Base-by-base conservation (phyloP, 2,329 filamentous ascomycete species). In the Ascochyta fabae region DNA sequence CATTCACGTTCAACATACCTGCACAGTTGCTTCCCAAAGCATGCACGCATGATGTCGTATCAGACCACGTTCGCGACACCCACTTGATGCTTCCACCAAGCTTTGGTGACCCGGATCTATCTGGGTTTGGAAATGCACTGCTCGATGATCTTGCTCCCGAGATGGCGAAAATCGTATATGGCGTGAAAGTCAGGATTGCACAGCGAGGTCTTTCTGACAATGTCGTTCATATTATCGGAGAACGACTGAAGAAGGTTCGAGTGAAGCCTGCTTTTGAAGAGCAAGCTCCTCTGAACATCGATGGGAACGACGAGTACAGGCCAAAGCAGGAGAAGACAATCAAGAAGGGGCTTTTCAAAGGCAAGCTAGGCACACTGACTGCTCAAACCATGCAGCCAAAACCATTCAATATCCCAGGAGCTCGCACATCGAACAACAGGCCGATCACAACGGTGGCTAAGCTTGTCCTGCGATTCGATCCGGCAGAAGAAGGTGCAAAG, bases 1-100 rank as follows among this genome's bases (percentile, higher is more conserved):
- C 84, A 1, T 89, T 89, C 68, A 81, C 80, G 24, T 89, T 89
- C 65, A 84, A 85, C 51, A 79, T 89, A 1, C 87, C 87, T 0
- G 77, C 83, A 31, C 81, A 81, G 16, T 75, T 89, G 4, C 80
- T 89, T 0, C 85, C 85, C 6, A 81, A 81, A 58, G 74, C 83
- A 41, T 89, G 87, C 73, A 76, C 75, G 16, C 86, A 89, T 72
- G 64, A 69, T 35, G 78, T 80, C 16, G 76, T 76, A 23, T 82
- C 83, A 56, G 74, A 78, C 24, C 78, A 83, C 34, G 76, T 88
- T 48, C 79, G 81, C 49, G 76, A 81, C 22, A 80, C 79, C 1
- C 87, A 89, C 68, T 75, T 84, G 2, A 76, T 81, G 62, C 77
- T 88, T 0, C 87, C 87, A 1, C 87, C 87, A 3, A 86, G 81